phyloP scores from a whole-genome alignment of 306 rosid genomes.

The Rosa persica region DNA sequence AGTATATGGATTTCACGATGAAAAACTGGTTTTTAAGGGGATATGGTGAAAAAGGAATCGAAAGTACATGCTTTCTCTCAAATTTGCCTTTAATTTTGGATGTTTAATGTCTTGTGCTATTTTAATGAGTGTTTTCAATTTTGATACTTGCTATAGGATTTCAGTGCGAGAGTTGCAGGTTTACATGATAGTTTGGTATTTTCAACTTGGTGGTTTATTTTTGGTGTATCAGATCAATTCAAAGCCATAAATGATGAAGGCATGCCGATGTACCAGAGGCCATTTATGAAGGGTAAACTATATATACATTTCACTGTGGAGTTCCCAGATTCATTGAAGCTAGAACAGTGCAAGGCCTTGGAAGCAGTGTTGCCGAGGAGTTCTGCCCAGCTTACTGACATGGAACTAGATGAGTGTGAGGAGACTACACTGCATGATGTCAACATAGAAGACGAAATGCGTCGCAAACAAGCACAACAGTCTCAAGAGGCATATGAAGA shows the following conservation, averaged over 20 bases:
- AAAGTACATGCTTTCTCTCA: not conserved
- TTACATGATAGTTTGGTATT: not conserved
- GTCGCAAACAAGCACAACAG: constrained; percentile 69
- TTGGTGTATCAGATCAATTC: constrained; percentile 40
- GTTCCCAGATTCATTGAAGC: constrained; percentile 68
- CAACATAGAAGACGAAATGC: constrained; percentile 81
- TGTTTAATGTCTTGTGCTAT: not conserved
- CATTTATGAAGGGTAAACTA: constrained; percentile 90
- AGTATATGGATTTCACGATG: too few species aligned
- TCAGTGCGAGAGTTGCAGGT: not conserved
- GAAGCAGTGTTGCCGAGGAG: constrained; percentile 68
- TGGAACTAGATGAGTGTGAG: constrained; percentile 96
- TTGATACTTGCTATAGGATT: not conserved
- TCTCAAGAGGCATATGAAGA: constrained; percentile 79
- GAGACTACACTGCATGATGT: constrained; percentile 95
- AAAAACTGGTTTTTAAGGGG: not conserved
- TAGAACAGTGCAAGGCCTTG: constrained; percentile 68
- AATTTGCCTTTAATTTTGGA: not conserved
- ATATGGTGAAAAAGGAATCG: not conserved
- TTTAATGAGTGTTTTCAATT: not conserved
- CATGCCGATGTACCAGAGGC: constrained; percentile 90
- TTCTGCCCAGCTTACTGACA: constrained; percentile 70
- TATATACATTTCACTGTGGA: constrained; percentile 87
- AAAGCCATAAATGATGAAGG: constrained; percentile 95
- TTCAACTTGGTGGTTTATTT: not conserved